These are phyloP conservation scores for Auxenochlorella protothecoides DNA, from an alignment of 139 green algal genomes.

Conservation along the genomic window DNA sequence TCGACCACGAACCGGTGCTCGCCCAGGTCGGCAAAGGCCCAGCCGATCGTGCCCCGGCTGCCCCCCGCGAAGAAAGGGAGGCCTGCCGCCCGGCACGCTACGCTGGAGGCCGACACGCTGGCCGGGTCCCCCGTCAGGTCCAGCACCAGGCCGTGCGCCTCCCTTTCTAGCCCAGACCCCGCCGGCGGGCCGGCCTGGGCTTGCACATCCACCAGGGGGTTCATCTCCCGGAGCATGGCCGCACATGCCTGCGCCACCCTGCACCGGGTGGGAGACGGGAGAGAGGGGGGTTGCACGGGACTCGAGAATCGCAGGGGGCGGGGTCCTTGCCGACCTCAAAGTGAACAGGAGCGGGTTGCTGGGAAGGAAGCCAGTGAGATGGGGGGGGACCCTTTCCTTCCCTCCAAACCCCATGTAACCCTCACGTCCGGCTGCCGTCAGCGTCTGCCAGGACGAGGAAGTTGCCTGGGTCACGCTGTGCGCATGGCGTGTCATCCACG, in stretches of 20 bases:
- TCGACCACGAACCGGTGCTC: constrained; percentile 41
- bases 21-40: constrained; percentile 61
- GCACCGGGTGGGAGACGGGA: neutral
- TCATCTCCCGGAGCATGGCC: constrained; percentile 70
- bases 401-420: too few relatives aligned
- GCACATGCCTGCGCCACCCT: constrained; percentile 51
- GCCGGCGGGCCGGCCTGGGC: constrained; percentile 11
- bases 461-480: constrained; percentile 27
- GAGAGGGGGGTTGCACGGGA: too few relatives aligned
- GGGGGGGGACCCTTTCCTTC: neutral
- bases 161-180: neutral
- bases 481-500: constrained; percentile 40
- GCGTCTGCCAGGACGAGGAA: constrained; percentile 53
- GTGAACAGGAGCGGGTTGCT: neutral
- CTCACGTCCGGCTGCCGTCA: constrained; percentile 8
- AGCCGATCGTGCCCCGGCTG: constrained; percentile 36
- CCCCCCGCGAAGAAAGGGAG: constrained; percentile 48
- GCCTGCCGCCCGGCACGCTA: constrained; percentile 16
- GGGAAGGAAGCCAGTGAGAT: neutral
- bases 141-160: too few relatives aligned
- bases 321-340: too few relatives aligned
- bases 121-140: too few relatives aligned
- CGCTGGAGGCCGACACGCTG: too few relatives aligned
- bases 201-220: constrained; percentile 66
- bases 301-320: too few relatives aligned